Evolutionary conservation across 805 yeast genomes (phyloP).

Genomic region (Zygoascus biomembranicola): DNA sequence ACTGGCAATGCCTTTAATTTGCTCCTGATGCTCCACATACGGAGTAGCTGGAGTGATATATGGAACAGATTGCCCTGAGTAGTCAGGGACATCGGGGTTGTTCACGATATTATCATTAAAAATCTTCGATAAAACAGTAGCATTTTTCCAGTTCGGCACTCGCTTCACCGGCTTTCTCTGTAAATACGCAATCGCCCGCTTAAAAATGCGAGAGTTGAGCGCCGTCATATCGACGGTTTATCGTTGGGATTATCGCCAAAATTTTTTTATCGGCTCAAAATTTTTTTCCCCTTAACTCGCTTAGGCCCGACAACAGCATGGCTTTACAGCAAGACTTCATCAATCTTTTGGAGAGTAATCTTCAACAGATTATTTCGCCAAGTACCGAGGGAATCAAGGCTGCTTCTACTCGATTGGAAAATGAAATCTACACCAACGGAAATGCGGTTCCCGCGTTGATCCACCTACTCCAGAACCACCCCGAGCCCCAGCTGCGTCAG

Average conservation of each 20-base stretch:
- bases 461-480: slow-evolving; percentile 65
- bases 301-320: neutral
- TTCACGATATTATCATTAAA: neutral
- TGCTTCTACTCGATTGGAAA: slow-evolving; percentile 67
- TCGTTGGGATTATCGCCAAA: too few relatives aligned
- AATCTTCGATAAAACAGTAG: neutral
- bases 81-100: neutral
- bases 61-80: neutral
- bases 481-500: slow-evolving; percentile 68
- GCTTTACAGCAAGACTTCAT: slow-evolving; percentile 38
- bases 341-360: slow-evolving; percentile 65
- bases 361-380: slow-evolving; percentile 73
- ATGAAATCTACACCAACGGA: slow-evolving; percentile 64
- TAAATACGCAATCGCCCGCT: neutral
- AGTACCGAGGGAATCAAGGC: slow-evolving; percentile 64
- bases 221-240: too few relatives aligned
- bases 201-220: neutral
- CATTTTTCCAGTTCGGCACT: neutral
- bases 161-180: neutral
- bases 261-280: neutral
- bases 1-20: neutral
- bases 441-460: slow-evolving; percentile 73
- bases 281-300: neutral
- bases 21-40: neutral
- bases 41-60: neutral